phyloP scores from a whole-genome alignment of 108 stramenopile genomes.

The Fistulifera pelliculosa region DNA sequence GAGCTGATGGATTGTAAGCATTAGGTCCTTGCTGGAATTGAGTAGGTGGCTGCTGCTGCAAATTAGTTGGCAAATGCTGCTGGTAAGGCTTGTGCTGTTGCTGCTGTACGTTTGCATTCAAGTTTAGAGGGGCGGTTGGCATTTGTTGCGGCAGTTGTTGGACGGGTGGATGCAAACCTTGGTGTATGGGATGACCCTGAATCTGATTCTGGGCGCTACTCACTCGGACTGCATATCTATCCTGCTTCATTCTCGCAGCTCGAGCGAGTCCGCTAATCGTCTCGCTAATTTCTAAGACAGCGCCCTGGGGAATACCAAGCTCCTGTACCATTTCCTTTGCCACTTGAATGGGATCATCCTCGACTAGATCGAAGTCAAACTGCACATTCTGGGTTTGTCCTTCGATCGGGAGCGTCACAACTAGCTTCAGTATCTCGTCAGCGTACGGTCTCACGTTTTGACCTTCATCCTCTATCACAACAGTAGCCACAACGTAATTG shows the following conservation, averaged over 20 bases:
- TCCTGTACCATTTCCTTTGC: slow-evolving; percentile 85
- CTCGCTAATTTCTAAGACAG: slow-evolving; percentile 74
- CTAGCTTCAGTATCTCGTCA: slow-evolving; percentile 68
- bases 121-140: no score
- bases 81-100: neutral
- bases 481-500: slow-evolving; percentile 55
- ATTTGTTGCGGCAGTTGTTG: slow-evolving; percentile 25
- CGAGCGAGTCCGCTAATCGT: slow-evolving; percentile 79
- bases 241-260: slow-evolving; percentile 61
- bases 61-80: neutral
- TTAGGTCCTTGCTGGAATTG: neutral
- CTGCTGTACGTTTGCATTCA: neutral
- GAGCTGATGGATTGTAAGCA: no score
- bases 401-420: slow-evolving; percentile 68
- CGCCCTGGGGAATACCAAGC: slow-evolving; percentile 66
- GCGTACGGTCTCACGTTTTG: slow-evolving; percentile 36
- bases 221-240: slow-evolving; percentile 32
- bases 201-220: no score
- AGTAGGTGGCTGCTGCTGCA: slow-evolving; percentile 5
- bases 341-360: slow-evolving; percentile 81
- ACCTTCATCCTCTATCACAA: slow-evolving; percentile 33
- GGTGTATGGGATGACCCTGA: slow-evolving; percentile 1
- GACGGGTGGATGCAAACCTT: slow-evolving; percentile 8
- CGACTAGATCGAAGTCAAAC: slow-evolving; percentile 78
- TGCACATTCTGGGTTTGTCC: slow-evolving; percentile 73